phyloP scores from a whole-genome alignment of 495 filamentous ascomycete genomes.

The Pyrenopolyporus hunteri region DNA sequence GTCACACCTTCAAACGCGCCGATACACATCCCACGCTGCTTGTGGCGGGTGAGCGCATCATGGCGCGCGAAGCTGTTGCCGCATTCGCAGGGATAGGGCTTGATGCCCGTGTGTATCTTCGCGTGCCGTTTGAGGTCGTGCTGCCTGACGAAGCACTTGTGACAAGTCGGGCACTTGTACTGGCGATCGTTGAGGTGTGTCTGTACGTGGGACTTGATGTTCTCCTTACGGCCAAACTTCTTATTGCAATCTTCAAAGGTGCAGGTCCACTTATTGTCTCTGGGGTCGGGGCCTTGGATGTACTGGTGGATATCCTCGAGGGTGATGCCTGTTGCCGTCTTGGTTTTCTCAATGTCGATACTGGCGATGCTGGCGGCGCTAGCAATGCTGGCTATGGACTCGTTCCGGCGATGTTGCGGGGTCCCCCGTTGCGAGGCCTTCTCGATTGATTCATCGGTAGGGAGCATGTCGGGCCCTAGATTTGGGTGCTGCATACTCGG shows the following conservation, averaged over 20 bases:
- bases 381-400: constrained; percentile 54
- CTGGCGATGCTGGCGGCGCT: constrained; percentile 61
- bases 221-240: constrained; percentile 90
- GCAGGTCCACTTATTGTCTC: constrained; percentile 85
- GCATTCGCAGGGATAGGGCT: constrained; percentile 90
- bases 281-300: constrained; percentile 78
- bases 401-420: constrained; percentile 53
- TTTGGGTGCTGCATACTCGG: constrained; percentile 41
- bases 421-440: constrained; percentile 39
- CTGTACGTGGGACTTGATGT: constrained; percentile 97
- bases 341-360: constrained; percentile 62
- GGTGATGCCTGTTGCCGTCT: constrained; percentile 76
- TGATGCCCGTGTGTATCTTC: constrained; percentile 93
- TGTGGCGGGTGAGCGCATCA: constrained; percentile 91
- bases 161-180: constrained; percentile 85
- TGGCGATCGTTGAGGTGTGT: constrained; percentile 96
- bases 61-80: constrained; percentile 90
- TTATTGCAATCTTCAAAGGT: constrained; percentile 80
- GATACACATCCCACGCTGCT: constrained; percentile 92
- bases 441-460: constrained; percentile 23
- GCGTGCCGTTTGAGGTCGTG: constrained; percentile 96
- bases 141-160: constrained; percentile 93
- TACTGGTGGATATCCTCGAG: constrained; percentile 83
- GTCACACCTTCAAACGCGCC: constrained; percentile 87
- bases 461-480: constrained; percentile 7